Evolutionary conservation across 1,284 basidiomycete genomes (phyloP).

Genomic region (Ceratobasidium sp.): DNA sequence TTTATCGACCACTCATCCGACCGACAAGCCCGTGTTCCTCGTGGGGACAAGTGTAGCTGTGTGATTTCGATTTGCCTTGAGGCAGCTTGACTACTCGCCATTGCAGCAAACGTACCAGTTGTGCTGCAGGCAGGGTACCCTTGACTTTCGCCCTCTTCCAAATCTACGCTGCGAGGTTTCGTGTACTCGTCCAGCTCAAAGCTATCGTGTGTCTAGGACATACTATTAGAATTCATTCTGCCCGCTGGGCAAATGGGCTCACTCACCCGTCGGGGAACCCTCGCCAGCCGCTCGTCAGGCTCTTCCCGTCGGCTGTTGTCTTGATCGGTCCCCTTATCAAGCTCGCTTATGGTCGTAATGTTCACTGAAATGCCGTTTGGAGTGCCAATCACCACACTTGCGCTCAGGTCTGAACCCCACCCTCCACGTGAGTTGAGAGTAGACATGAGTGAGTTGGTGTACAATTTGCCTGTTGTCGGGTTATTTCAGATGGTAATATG

Average conservation of each 20-base stretch:
- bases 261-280: not conserved
- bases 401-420: not conserved
- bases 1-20: constrained; percentile 7
- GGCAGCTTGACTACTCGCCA: not conserved
- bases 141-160: not conserved
- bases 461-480: constrained; percentile 7
- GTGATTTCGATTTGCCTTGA: no score
- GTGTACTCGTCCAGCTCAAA: constrained; percentile 20
- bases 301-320: not conserved
- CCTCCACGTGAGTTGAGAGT: constrained; percentile 31
- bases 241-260: not conserved
- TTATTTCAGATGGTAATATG: not conserved
- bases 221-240: no score
- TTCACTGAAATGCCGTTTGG: not conserved
- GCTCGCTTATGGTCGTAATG: not conserved
- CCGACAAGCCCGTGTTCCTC: not conserved
- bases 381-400: not conserved
- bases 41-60: not conserved
- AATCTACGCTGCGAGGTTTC: not conserved
- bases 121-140: no score
- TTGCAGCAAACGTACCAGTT: not conserved
- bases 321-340: no score
- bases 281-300: not conserved
- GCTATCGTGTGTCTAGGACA: not conserved
- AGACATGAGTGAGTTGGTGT: constrained; percentile 33